Evolutionary conservation across 257 asterid species (phyloP), one percentile per base, ranked within the genome.

Genomic region (Capsicum pubescens): DNA sequence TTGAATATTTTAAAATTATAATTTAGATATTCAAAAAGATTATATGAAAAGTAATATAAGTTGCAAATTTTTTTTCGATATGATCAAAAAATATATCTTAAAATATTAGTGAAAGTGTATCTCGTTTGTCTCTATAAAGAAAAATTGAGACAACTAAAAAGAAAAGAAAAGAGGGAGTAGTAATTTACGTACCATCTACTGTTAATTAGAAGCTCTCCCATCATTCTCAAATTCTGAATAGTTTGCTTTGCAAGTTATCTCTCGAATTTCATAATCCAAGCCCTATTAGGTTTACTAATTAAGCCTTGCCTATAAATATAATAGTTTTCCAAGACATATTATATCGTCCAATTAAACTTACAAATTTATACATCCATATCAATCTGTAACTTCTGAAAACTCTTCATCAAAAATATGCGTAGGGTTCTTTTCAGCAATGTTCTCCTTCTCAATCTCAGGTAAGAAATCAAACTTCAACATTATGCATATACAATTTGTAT

Each of bases 371-470:
- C 57, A 70, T 60, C 71, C 17, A 26, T 66, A 3, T 39, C 44
- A 39, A 39, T 39, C 44, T 39, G 44, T 39, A 39, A 39, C 44
- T 39, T 39, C 48, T 32, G 48, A 64, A 64, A 21, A 61, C 36
- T 42, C 56, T 44, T 70, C 35, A 17, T 9, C 52, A 10, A 32
- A 5, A 39, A 39, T 39, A 66, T 71, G 79, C 14, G 39, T 44
- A 44, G 79, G 79, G 39, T 46, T 71, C 10, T 57, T 1, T 71
- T 71, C 17, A 10, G 10, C 79, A 44, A 50, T 50, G 55, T 71
- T 71, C 79, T 71, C 55, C 32, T 16, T 39, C 78, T 39, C 26
- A 9, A 69, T 69, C 78, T 39, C 55, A 61, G 69, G 69, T 21
- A 19, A 61, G 69, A 19, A 1, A 61, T n/a, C 36, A 61, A 19